Base-by-base conservation (phyloP, 179 eudicot genomes). In the Drosera spatulata region DNA sequence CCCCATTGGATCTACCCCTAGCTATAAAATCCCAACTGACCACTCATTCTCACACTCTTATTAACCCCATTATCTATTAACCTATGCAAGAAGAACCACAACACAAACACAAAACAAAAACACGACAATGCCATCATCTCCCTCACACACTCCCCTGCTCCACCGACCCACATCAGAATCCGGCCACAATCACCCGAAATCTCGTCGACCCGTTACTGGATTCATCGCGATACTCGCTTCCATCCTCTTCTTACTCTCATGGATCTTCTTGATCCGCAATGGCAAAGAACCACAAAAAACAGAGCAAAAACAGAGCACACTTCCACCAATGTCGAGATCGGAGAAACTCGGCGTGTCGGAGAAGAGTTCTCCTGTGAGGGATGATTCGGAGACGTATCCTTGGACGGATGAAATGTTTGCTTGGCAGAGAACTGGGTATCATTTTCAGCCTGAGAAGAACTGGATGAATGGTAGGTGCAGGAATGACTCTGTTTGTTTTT, bases 381-480 rank as follows among this genome's bases (percentile, higher is more conserved):
- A 38, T 11, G 61, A 14, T 4, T 39, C 39, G 13, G 68, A 73
- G 4, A 41, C 68, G 22, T 82, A 55, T 65, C 66, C 73, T 48
- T 82, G 83, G 87, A 82, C 64, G 60, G 61, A 66, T 44, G 56
- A 60, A 4, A 73, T 69, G 60, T 57, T 82, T 50, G 22, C 66
- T 64, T 82, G 86, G 87, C 83, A 82, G 44, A 68, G 74, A 46
- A 76, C 81, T 65, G 51, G 79, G 7, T 82, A 71, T 42, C 87
- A 82, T 56, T 82, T 82, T 59, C 81, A 79, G 22, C 83, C 86
- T 22, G 57, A 63, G 38, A 63, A 73, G 63, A 82, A 82, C 62
- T 82, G 86, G 83, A 76, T 82, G 81, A 82, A 82, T 51, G 86
- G 86, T 80, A 64, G 33, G 58, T 55, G 2, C 41, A 0, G 39